A percentile compares a stretch with the other conserved stretches of the same genome.
These are phyloP conservation scores for Schizochytrium sp. DNA, from an alignment of 108 stramenopile genomes.

Conservation along the genomic window DNA sequence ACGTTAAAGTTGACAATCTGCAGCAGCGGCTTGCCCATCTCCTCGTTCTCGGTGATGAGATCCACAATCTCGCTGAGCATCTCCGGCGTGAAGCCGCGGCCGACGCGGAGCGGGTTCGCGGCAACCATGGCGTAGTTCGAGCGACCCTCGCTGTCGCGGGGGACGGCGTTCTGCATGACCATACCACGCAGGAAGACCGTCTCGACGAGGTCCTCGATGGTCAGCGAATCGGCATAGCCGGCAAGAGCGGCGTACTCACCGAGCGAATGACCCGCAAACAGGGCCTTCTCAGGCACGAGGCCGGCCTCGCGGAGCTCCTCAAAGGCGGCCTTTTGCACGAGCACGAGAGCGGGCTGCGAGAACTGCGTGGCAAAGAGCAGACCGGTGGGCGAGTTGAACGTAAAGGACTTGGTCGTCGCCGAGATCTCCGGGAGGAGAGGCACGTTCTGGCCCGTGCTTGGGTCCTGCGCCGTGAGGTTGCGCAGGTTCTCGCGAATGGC, in stretches of 20 bases:
- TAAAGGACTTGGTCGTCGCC: neutral
- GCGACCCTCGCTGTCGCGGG: neutral
- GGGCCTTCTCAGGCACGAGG: neutral
- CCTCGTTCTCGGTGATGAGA: neutral
- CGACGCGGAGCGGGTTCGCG: slow-evolving; percentile 3
- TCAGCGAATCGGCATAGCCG: neutral
- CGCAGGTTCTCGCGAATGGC: slow-evolving; percentile 19
- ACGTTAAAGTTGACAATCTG: slow-evolving; percentile 29
- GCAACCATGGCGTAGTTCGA: slow-evolving; percentile 23
- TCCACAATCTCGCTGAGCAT: neutral
- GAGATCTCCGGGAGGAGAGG: slow-evolving; percentile 2
- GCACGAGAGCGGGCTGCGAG: slow-evolving; percentile 22
- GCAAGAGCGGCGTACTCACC: slow-evolving; percentile 24
- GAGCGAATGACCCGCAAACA: slow-evolving; percentile 23
- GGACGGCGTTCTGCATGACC: slow-evolving; percentile 26
- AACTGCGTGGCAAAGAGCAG: slow-evolving; percentile 27
- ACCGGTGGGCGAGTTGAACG: slow-evolving; percentile 18
- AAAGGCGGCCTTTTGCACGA: slow-evolving; percentile 24
- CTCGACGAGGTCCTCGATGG: slow-evolving; percentile 14
- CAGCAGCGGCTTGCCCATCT: neutral
- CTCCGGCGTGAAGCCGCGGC: neutral
- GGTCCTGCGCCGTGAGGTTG: neutral
- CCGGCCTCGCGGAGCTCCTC: slow-evolving; percentile 1
- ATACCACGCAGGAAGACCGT: slow-evolving; percentile 20
- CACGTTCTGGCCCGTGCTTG: neutral